These are phyloP conservation scores for Globisporangium carolinianum DNA, from an alignment of 352 stramenopile species.

Conservation along the genomic window DNA sequence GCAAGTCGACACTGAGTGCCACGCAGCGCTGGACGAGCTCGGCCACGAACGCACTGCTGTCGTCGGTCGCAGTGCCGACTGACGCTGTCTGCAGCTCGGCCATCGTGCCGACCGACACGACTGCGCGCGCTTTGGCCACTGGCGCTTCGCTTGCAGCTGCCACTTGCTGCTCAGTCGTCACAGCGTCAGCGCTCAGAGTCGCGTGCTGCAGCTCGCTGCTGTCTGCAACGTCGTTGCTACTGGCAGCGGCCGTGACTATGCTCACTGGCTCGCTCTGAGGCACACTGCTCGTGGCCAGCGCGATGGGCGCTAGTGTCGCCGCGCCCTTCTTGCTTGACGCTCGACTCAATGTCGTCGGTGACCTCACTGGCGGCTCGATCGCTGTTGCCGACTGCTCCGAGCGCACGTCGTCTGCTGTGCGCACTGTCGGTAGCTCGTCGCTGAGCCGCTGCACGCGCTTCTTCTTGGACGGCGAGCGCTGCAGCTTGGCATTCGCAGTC, in stretches of 20 bases:
- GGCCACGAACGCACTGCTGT: slow-evolving; percentile 11
- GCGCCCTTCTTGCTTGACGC: no score
- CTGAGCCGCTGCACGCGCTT: slow-evolving; percentile 4
- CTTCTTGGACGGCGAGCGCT: slow-evolving; percentile 20
- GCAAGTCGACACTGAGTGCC: slow-evolving; percentile 20
- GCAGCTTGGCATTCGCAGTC: slow-evolving; percentile 24
- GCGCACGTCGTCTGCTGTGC: no score
- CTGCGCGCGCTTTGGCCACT: no score
- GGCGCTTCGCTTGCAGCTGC: neutral
- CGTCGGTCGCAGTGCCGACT: slow-evolving; percentile 24
- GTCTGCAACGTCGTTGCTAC: no score
- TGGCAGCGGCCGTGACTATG: no score
- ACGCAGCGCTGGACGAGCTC: slow-evolving; percentile 23
- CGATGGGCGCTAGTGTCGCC: no score
- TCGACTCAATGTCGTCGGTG: neutral
- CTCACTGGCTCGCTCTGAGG: no score
- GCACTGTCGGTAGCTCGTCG: neutral
- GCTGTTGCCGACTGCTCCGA: no score
- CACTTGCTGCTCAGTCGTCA: no score
- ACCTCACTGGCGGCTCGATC: neutral
- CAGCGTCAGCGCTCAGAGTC: no score
- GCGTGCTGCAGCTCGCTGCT: no score
- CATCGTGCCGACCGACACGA: slow-evolving; percentile 1
- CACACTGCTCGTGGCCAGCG: no score
- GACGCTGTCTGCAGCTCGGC: slow-evolving; percentile 7